phyloP scores from a whole-genome alignment of 192 early-diverging fungal genomes.

The Ambispora gerdemannii region DNA sequence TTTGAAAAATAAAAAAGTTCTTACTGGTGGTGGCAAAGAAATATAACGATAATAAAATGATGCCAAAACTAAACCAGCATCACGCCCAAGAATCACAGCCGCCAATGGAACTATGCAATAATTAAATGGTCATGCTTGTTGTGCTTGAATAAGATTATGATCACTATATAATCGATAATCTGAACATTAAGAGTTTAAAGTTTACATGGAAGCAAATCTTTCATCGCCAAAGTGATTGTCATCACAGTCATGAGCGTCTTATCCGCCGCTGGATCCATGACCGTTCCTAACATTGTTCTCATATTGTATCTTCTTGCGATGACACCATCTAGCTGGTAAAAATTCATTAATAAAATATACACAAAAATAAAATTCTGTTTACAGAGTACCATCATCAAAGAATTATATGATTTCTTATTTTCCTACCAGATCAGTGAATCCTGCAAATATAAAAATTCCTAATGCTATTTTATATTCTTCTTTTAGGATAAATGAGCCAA shows the following conservation, averaged over 20 bases:
- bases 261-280: constrained; percentile 92
- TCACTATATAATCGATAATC: neutral
- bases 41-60: constrained; percentile 85
- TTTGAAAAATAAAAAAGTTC: neutral
- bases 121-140: constrained; percentile 19
- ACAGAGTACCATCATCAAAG: neutral
- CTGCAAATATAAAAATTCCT: constrained; percentile 73
- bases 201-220: constrained; percentile 69
- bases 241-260: constrained; percentile 90
- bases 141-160: no score
- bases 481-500: constrained; percentile 85
- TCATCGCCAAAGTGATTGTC: constrained; percentile 71
- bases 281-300: constrained; percentile 81
- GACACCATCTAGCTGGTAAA: constrained; percentile 70
- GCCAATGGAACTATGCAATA: constrained; percentile 60
- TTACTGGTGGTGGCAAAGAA: constrained; percentile 78
- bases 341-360: neutral
- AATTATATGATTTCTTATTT: neutral
- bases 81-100: constrained; percentile 79
- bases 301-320: constrained; percentile 86
- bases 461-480: constrained; percentile 70
- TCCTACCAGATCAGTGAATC: constrained; percentile 77
- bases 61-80: constrained; percentile 72
- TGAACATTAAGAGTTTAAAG: neutral
- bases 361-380: neutral